A percentile compares a stretch with the other conserved stretches of the same genome.
Evolutionary conservation across 2,329 filamentous ascomycete species (phyloP).

Genomic region (Colletotrichum cereale): DNA sequence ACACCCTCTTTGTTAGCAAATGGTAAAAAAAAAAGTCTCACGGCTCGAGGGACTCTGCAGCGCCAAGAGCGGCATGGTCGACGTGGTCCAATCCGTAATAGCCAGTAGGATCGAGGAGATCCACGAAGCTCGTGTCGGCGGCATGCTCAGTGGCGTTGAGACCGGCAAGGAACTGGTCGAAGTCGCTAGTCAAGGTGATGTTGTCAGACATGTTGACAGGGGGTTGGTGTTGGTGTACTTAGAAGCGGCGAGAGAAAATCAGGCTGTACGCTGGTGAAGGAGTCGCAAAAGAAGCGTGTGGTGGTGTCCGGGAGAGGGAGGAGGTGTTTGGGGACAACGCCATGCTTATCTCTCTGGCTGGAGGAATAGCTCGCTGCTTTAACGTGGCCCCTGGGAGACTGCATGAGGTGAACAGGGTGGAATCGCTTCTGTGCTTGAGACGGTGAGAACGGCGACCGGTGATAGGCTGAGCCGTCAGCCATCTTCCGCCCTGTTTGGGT

Average conservation of each 20-base stretch:
- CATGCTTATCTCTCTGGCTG: conserved; percentile 19
- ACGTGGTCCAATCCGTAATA: conserved; percentile 24
- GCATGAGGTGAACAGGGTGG: background rate
- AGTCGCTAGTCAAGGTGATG: conserved; percentile 28
- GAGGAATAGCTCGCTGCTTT: conserved; percentile 6
- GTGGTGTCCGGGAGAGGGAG: background rate
- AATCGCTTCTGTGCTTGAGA: background rate
- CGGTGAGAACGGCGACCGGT: background rate
- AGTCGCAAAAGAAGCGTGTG: background rate
- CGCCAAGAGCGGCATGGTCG: conserved; percentile 22
- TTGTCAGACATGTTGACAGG: conserved; percentile 45
- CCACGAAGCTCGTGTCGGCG: conserved; percentile 33
- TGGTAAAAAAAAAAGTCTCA: conserved; percentile 49
- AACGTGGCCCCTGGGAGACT: background rate
- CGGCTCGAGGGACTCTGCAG: conserved; percentile 41
- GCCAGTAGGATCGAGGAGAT: conserved; percentile 37
- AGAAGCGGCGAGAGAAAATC: conserved; percentile 42
- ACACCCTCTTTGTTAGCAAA: conserved; percentile 51
- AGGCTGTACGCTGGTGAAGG: conserved; percentile 6
- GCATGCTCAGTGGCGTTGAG: conserved; percentile 1
- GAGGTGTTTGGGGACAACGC: too few species aligned
- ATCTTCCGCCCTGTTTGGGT: conserved; percentile 39
- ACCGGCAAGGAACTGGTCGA: conserved; percentile 33
- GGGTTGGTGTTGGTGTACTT: conserved; percentile 17
- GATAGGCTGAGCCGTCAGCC: conserved; percentile 40